Evolutionary conservation across 352 stramenopile genomes (phyloP), one percentile per base, ranked within the genome.

Genomic region (Pythium scleroteichum): DNA sequence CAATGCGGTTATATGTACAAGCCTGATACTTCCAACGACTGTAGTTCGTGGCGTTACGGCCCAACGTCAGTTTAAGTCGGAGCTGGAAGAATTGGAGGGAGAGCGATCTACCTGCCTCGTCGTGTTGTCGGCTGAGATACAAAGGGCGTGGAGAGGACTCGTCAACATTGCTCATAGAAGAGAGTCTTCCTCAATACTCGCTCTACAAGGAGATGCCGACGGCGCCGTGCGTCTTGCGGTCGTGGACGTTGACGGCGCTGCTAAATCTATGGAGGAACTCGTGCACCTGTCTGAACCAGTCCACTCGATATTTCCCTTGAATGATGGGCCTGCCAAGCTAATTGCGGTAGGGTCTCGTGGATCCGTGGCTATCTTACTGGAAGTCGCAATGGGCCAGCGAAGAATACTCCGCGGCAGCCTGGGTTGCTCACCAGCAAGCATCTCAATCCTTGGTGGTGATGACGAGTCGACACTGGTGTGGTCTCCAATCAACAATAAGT

Each of bases 201-300:
- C 88, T 20, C n/a, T 92, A 9, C 79, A 88, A 58, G 82, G 82
- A 19, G 82, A 92, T 53, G 22, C 65, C 0, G 82, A 92, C 50
- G 82, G 79, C 0, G 62, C 20, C 20, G 65, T 88, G 4, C 75
- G 82, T 3, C 85, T 74, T 59, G 70, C 57, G 1, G 58, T 59
- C 20, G 29, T 48, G 17, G 29, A 33, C 22, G 16, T 2, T 6
- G 10, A 26, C 3, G 19, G 39, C n/a, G 5, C 24, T 23, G 33
- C 56, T 32, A 5, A 42, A 2, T 22, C 10, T 2, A 47, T 38
- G 1, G 26, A 23, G 12, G 53, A 64, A 51, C 40, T 72, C 7
- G 13, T 53, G 7, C 57, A 29, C 4, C 33, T 71, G 1, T 16
- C 26, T n/a, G 64, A 71, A 38, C 42, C 56, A 13, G 45, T 71